Percentiles rank a stretch among this genome's conserved stretches.
Evolutionary conservation across 345 rosid species (phyloP).

Genomic region (Toxicodendron radicans): DNA sequence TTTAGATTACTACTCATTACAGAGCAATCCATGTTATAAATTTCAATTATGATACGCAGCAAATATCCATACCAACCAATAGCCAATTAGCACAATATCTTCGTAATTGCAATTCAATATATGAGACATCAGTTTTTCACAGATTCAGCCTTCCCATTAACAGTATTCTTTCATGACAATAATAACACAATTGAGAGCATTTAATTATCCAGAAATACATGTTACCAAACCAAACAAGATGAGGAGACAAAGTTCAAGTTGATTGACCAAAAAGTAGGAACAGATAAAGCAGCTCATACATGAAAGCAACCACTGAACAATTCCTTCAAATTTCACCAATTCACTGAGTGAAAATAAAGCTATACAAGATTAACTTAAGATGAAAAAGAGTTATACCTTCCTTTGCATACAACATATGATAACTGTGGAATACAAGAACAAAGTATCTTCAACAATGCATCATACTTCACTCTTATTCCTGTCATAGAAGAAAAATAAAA

Average conservation of each 20-base stretch:
- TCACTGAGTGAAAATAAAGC: constrained; percentile 1
- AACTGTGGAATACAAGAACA: constrained; percentile 54
- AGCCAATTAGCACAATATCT: no score
- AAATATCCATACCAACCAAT: no score
- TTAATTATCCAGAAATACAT: no score
- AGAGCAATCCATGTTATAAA: no score
- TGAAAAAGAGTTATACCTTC: constrained; percentile 53
- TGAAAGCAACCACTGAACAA: neutral
- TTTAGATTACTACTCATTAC: neutral
- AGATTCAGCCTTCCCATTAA: no score
- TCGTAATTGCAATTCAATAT: no score
- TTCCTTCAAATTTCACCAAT: constrained; percentile 5
- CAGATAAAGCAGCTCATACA: neutral
- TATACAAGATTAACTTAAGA: neutral
- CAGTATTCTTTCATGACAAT: no score
- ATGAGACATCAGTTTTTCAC: no score
- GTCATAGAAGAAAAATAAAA: constrained; percentile 14
- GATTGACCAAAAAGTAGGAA: neutral
- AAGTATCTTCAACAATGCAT: constrained; percentile 52
- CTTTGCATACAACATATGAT: constrained; percentile 40
- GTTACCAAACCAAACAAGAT: neutral
- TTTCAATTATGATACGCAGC: no score
- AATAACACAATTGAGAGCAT: no score
- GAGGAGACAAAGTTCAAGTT: neutral
- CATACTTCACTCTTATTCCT: constrained; percentile 71